Percentiles rank a stretch among this genome's conserved stretches.
Evolutionary conservation across 176 grass and related monocot species (phyloP).

Genomic region (Triticum monococcum): DNA sequence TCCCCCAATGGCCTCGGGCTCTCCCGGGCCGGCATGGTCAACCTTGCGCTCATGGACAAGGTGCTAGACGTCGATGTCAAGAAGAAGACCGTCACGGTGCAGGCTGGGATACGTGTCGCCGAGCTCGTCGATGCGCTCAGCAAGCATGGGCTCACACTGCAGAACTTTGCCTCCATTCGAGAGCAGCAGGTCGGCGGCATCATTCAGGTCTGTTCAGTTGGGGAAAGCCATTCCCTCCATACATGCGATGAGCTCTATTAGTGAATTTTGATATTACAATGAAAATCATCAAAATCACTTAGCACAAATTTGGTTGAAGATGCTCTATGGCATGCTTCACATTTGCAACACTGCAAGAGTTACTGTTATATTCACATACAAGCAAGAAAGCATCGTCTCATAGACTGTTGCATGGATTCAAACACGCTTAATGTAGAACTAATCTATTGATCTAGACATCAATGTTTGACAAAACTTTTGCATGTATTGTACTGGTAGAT

Average conservation of each 20-base stretch:
- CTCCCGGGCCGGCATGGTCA: conserved; percentile 80
- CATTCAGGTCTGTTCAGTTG: conserved; percentile 57
- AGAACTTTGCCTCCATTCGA: conserved; percentile 93
- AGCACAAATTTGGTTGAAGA: background rate
- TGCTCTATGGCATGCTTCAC: conserved; percentile 1
- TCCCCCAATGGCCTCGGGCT: conserved; percentile 87
- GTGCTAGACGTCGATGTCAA: conserved; percentile 70
- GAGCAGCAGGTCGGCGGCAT: conserved; percentile 91
- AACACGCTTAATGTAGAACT: background rate
- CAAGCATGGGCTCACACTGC: conserved; percentile 79
- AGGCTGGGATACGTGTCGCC: conserved; percentile 73
- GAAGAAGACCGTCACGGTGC: conserved; percentile 74
- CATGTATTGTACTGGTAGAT: background rate
- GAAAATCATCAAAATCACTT: background rate
- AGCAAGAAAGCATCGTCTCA: background rate
- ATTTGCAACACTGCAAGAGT: background rate
- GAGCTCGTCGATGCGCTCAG: conserved; percentile 80
- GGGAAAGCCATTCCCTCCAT: background rate
- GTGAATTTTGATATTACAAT: background rate
- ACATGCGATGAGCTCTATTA: background rate
- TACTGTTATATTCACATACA: background rate
- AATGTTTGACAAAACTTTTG: background rate
- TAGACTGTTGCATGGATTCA: background rate
- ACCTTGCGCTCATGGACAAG: conserved; percentile 88
- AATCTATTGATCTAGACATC: background rate